Evolutionary conservation across 23 red algal genomes (phyloP), one percentile per base, ranked within the genome.

Genomic region (Chondrus crispus): DNA sequence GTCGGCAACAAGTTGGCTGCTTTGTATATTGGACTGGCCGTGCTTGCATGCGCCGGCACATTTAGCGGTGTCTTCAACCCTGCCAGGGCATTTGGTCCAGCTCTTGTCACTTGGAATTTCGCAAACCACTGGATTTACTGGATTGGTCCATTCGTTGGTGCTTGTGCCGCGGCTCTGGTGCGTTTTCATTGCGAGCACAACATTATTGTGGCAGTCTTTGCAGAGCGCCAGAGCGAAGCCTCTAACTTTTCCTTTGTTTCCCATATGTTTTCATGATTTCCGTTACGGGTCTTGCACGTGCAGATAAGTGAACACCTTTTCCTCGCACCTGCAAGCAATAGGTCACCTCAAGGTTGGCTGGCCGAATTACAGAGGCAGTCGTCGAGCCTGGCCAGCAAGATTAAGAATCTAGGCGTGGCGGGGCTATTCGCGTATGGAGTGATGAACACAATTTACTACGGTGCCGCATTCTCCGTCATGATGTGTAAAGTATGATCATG

Each of bases 381-480:
- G 24, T 77, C 73, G 30, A 57, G 58, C 12, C 55, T 79, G 8
- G 62, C 48, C 48, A 60, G 53, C 28, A 66, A 20, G 24, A 46
- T 92, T 47, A 92, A 92, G 89, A 84, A 71, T 71, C 68, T 82
- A 41, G 95, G 95, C n/a, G 33, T 85, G 20, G 95, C 89, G 13
- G 95, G 81, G 22, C 49, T 97, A 43, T 45, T 97, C 69, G 84
- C 95, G 10, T 97, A 97, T 66, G 95, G 95, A 5, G 62, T 94
- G 0, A 74, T 93, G 89, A 97, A 97, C 51, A 93, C 77, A 4
- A 22, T 89, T 10, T 93, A 90, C 70, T 97, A 97, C 64, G 85
- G 84, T n/a, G 47, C 80, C 3, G 86, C 81, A 35, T 97, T 97
- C 30, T 81, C 90, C 16, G 51, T 93, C 50, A 93, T 88, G 80